These are phyloP conservation scores for Ajuga reptans DNA, from an alignment of 305 asterid species.

Conservation along the genomic window DNA sequence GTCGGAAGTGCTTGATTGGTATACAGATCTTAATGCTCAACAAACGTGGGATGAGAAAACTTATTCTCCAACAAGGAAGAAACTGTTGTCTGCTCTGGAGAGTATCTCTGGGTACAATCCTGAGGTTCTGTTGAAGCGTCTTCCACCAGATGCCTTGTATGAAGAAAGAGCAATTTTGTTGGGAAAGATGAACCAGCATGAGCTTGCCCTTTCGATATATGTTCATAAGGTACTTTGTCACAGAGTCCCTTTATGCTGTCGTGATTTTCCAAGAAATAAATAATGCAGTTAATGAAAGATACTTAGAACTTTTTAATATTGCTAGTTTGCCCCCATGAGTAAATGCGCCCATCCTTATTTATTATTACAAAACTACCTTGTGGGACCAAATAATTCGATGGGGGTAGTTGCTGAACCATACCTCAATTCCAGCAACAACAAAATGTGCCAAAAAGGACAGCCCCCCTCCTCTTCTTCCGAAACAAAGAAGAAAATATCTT, in stretches of 20 bases:
- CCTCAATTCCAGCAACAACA: too few relatives aligned
- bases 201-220: constrained; percentile 88
- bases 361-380: too few relatives aligned
- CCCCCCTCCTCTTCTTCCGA: background rate
- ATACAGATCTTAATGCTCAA: constrained; percentile 65
- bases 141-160: constrained; percentile 78
- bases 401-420: too few relatives aligned
- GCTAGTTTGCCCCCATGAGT: background rate
- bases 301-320: constrained; percentile 11
- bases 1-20: constrained; percentile 92
- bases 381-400: too few relatives aligned
- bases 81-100: constrained; percentile 81
- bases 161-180: constrained; percentile 91
- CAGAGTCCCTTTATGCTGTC: constrained; percentile 5
- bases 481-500: too few relatives aligned
- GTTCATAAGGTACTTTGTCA: constrained; percentile 67
- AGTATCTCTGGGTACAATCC: constrained; percentile 83
- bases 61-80: constrained; percentile 78
- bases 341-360: too few relatives aligned
- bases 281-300: constrained; percentile 9
- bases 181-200: constrained; percentile 95
- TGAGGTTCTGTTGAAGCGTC: constrained; percentile 69
- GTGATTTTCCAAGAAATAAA: constrained; percentile 9
- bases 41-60: constrained; percentile 86
- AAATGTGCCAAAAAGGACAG: background rate